Evolutionary conservation across 2,329 filamentous ascomycete genomes (phyloP).

Genomic region (Talaromyces sp.): DNA sequence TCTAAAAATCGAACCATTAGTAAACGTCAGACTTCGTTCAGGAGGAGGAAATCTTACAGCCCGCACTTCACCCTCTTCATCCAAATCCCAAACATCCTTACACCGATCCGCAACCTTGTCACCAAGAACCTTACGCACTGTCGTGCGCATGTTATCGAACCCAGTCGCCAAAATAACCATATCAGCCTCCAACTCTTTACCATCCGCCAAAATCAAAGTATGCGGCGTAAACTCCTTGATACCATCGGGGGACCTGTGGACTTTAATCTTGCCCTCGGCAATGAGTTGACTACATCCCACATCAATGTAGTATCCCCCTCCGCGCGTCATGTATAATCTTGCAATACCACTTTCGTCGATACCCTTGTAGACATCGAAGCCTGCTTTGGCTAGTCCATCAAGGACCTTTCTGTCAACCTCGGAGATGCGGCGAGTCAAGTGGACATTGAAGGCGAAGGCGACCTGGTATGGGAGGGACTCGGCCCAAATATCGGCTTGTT

Average conservation of each 20-base stretch:
- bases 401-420: constrained; percentile 43
- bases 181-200: constrained; percentile 55
- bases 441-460: constrained; percentile 44
- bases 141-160: constrained; percentile 65
- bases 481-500: constrained; percentile 50
- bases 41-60: constrained; percentile 25
- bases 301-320: constrained; percentile 59
- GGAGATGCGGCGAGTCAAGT: constrained; percentile 41
- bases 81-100: constrained; percentile 59
- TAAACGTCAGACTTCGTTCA: not conserved
- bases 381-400: constrained; percentile 46
- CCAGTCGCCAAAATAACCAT: constrained; percentile 62
- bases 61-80: constrained; percentile 55
- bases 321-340: constrained; percentile 45
- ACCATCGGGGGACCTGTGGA: constrained; percentile 55
- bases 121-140: constrained; percentile 60
- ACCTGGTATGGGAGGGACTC: constrained; percentile 49
- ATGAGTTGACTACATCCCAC: constrained; percentile 54
- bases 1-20: constrained; percentile 15
- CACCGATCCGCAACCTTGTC: constrained; percentile 57
- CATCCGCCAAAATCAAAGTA: constrained; percentile 52
- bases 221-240: constrained; percentile 50
- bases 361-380: constrained; percentile 44
- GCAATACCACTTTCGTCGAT: constrained; percentile 42
- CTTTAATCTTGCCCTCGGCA: constrained; percentile 56